Percentiles rank a stretch among this genome's conserved stretches.
Conservation (phyloP, 1,284 basidiomycete genomes). For the Apiotrichum sp. region DNA sequence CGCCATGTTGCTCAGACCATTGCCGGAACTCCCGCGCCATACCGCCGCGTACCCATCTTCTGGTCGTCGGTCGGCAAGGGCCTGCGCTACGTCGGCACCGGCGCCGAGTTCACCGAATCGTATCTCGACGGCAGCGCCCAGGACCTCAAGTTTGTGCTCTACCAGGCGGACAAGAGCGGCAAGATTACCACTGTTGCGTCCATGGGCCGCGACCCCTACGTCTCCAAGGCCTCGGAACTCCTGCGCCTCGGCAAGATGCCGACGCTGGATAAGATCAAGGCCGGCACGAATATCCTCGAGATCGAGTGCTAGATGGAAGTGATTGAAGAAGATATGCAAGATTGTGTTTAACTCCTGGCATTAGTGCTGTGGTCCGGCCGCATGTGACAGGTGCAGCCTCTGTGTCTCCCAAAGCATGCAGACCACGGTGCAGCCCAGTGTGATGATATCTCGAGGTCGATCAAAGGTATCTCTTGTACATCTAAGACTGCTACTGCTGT, state of each 20-base stretch:
- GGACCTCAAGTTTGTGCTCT: slow-evolving; percentile 83
- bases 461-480: too few species aligned
- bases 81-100: slow-evolving; percentile 72
- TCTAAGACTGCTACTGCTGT: too few species aligned
- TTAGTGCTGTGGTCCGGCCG: too few species aligned
- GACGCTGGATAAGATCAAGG: slow-evolving; percentile 63
- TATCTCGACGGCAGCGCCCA: slow-evolving; percentile 67
- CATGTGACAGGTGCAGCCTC: too few species aligned
- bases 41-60: slow-evolving; percentile 74
- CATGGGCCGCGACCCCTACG: slow-evolving; percentile 56
- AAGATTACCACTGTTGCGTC: slow-evolving; percentile 76
- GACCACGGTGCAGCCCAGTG: too few species aligned
- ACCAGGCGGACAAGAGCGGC: slow-evolving; percentile 66
- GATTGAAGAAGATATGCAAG: background rate
- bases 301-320: slow-evolving; percentile 12
- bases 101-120: slow-evolving; percentile 61
- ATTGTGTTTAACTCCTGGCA: background rate
- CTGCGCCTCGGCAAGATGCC: slow-evolving; percentile 77
- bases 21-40: slow-evolving; percentile 26
- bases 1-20: slow-evolving; percentile 74
- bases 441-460: too few species aligned
- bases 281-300: slow-evolving; percentile 48
- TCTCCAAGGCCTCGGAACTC: slow-evolving; percentile 73
- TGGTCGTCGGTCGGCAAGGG: slow-evolving; percentile 71
- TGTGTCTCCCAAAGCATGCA: too few species aligned